Base-by-base conservation (phyloP, 2,329 filamentous ascomycete species). In the Botrytis cinerea region DNA sequence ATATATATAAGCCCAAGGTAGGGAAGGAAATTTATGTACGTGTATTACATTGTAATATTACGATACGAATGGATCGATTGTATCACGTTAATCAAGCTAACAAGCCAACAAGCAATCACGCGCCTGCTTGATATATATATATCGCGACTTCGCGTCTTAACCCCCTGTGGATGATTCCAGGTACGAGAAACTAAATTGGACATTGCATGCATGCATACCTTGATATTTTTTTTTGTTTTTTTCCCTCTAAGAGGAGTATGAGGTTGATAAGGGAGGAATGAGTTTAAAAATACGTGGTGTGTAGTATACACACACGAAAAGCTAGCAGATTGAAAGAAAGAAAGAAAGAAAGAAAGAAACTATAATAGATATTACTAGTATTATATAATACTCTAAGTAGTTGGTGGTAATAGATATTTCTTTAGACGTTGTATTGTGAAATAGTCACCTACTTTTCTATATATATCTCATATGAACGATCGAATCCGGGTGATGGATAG, bases 41-140 rank as follows among this genome's bases (percentile, higher is more conserved):
- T 54, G 7, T 28, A 28, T 54, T 2, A 16, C 16, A 3, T 18
- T 14, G 2, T 1, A 28, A 28, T 18, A 28, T 28, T 28, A 16
- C 25, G 12, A 54, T 28, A 28, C 1, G 48, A n/a, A 51, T 51
- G 2, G 1, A n/a, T 51, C 4, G n/a, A 14, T n/a, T 14, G 6
- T 51, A n/a, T n/a, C 2, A n/a, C 3, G 25, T 51, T 10, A 51
- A 4, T 51, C 1, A n/a, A 14, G 46, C 48, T 9, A 38, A 38
- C 38, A 9, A 51, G 10, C 10, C 20, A 48, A 10, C 22, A 48
- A 48, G 10, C 10, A 38, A 38, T 38, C 7, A 51, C 25, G 25
- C 4, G n/a, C 48, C 2, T 4, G 0, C 10, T 51, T 51, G 2
- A 51, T 0, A 12, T 14, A 5, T n/a, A n/a, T n/a, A 28, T 28